Evolutionary conservation across 352 stramenopile species (phyloP), one percentile per base, ranked within the genome.

Genomic region (Aphanomyces invadans): DNA sequence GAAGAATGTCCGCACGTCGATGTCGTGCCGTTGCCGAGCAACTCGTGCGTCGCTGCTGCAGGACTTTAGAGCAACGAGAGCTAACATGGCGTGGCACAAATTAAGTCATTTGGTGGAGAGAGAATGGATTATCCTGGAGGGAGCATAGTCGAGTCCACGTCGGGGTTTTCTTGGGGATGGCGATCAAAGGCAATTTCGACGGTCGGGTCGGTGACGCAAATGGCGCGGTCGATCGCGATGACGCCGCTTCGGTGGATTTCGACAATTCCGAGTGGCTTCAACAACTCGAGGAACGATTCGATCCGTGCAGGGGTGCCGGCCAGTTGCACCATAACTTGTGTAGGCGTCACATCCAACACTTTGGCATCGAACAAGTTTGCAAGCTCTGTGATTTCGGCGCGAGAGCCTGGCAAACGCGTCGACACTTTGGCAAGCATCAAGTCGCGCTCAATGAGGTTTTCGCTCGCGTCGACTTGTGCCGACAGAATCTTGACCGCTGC

Each of bases 361-460:
- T 93, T 93, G 66, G 82, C 85, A 55, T 93, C 85, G 69, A 93
- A 93, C 31, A 93, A 71, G 64, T 86, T 90, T 9, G 85, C 82
- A 2, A 93, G 72, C 65, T 93, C 85, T 17, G 90, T 79, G 46
- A 91, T 81, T 60, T 93, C 82, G 21, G 82, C 79, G 25, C 85
- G 78, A 53, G 85, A 80, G 57, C 82, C 81, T 38, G 62, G 65
- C 56, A 81, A 74, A 59, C 71, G 74, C 28, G 85, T 93, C 29
- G 85, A 91, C 29, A 91, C 80, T 71, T 93, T 93, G 63, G 85
- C 85, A 45, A 93, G 81, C 82, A 91, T 91, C 67, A 93, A 71
- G 64, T 93, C 85, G n/a, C 85, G 78, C 75, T 93, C 85, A 39
- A 93, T 83, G 65, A 89, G 89, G 74, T 88, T 89, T 69, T 89